phyloP scores from a whole-genome alignment of 352 stramenopile species.

The Phytophthora vignae region DNA sequence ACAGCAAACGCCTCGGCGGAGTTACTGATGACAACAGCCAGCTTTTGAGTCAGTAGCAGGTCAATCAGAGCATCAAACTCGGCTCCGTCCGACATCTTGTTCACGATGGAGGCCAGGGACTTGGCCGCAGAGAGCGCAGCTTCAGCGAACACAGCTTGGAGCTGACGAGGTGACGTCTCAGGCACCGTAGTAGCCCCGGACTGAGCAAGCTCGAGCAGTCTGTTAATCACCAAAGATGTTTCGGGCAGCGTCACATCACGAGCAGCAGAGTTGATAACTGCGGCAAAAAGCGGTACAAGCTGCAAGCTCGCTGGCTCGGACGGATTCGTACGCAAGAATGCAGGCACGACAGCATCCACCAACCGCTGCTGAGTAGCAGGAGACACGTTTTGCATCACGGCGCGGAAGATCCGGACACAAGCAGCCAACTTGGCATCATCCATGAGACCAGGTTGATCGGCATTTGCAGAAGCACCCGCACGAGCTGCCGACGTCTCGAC shows the following conservation, averaged over 20 bases:
- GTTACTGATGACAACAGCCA: conserved; percentile 65
- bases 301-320: conserved; percentile 52
- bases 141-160: conserved; percentile 58
- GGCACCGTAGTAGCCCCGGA: conserved; percentile 30
- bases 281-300: conserved; percentile 78
- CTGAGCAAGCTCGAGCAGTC: conserved; percentile 80
- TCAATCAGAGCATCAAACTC: conserved; percentile 83
- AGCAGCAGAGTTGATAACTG: conserved; percentile 82
- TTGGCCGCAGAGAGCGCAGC: conserved; percentile 74
- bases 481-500: conserved; percentile 65
- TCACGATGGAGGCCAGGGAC: conserved; percentile 85
- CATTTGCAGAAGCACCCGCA: conserved; percentile 33
- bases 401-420: conserved; percentile 71
- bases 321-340: conserved; percentile 64
- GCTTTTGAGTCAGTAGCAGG: conserved; percentile 71
- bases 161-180: conserved; percentile 18
- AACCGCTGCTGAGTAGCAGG: conserved; percentile 69
- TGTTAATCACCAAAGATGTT: conserved; percentile 77
- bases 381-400: conserved; percentile 82
- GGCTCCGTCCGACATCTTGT: conserved; percentile 86
- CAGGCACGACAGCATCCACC: conserved; percentile 60
- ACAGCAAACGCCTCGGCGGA: conserved; percentile 44
- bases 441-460: conserved; percentile 30
- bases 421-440: conserved; percentile 54
- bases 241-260: conserved; percentile 65